Evolutionary conservation across 1,139 yeast genomes (phyloP).

Genomic region (Suhomyces yuchorum): DNA sequence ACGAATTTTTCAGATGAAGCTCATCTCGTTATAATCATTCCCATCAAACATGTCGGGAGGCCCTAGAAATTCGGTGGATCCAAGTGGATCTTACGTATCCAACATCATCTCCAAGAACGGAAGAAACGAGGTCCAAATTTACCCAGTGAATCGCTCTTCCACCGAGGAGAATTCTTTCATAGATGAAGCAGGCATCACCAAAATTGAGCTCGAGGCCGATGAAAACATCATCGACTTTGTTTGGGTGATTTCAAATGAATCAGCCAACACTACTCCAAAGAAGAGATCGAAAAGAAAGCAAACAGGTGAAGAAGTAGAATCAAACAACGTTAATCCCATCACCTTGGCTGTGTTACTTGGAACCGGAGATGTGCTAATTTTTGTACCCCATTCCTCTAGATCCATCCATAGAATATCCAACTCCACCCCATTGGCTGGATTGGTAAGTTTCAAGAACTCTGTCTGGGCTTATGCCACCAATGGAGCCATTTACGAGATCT

Average conservation of each 20-base stretch:
- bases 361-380: conserved; percentile 41
- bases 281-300: conserved; percentile 21
- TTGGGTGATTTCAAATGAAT: conserved; percentile 23
- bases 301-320: conserved; percentile 10
- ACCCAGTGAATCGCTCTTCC: conserved; percentile 18
- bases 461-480: conserved; percentile 25
- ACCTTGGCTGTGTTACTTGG: conserved; percentile 38
- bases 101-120: conserved; percentile 35
- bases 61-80: conserved; percentile 22
- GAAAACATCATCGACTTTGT: conserved; percentile 27
- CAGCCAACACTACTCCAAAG: conserved; percentile 11
- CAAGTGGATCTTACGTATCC: conserved; percentile 28
- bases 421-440: conserved; percentile 20
- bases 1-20: conserved; percentile 5
- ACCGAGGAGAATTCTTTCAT: background rate
- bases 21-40: conserved; percentile 2
- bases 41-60: conserved; percentile 3
- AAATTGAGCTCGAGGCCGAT: conserved; percentile 25
- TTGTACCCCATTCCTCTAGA: conserved; percentile 43
- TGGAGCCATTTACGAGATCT: conserved; percentile 19
- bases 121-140: conserved; percentile 40
- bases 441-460: conserved; percentile 17
- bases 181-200: conserved; percentile 10
- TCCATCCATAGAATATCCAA: conserved; percentile 34
- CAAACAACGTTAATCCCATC: conserved; percentile 2